Base-by-base conservation (phyloP, 768 basidiomycete species). In the Leucocoprinus sp. region DNA sequence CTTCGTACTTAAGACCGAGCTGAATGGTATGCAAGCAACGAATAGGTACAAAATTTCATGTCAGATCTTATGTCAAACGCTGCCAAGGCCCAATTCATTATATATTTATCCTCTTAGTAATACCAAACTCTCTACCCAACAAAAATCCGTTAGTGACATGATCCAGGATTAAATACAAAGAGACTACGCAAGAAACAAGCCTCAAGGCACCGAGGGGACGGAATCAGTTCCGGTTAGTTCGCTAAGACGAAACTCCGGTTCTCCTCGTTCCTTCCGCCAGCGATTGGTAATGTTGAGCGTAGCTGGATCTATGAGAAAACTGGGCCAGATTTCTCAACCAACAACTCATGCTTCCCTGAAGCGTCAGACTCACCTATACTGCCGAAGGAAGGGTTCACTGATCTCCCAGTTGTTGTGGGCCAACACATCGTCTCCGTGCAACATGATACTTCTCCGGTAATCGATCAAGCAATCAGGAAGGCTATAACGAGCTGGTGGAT, bases 401-500 rank as follows among this genome's bases (percentile, higher is more conserved):
- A 96, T 71, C 63, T 97, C 93, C 91, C 93, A 96, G 55, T 89
- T 93, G 34, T 65, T 68, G 54, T 95, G 89, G 3, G 82, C 81
- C n/a, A 96, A 70, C 17, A 92, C 85, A 55, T 97, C 93, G 53
- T 95, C 88, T 9, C 90, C 91, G 49, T 96, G 92, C 35, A 93
- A 74, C 2, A 75, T 82, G 9, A 88, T 72, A 3, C 77, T 75
- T 19, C 61, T 66, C 24, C 84, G 70, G 51, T 88, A 83, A 50
- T 87, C 83, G 49, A 83, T 71, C 22, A 92, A 65, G 54, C 85
- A 88, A 50, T 91, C 89, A 0, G 83, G 77, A 11, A 96, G 65
- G 55, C 85, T 82, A 52, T 85, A 87, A 37, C 82, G 84, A 18
- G 78, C 87, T 91, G 51, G 3, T 40, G 31, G 49, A 29, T 6